Conservation (phyloP, 768 basidiomycete species). For the Agaricus sinodeliciosus region DNA sequence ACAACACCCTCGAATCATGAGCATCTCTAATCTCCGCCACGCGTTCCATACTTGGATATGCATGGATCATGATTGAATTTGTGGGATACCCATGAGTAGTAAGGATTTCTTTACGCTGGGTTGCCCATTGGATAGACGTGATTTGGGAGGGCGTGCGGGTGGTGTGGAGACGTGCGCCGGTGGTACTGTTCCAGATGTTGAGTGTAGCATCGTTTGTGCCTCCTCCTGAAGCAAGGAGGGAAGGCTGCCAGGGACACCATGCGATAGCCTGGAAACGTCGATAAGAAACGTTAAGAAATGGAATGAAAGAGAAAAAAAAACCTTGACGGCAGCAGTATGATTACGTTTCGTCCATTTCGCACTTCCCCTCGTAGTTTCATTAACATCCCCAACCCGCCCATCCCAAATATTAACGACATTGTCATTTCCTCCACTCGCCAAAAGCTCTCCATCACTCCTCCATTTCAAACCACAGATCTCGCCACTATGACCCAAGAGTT, state of each 20-base stretch:
- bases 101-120: conserved; percentile 82
- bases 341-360: conserved; percentile 91
- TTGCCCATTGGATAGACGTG: conserved; percentile 84
- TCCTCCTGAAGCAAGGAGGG: conserved; percentile 87
- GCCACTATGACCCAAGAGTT: conserved; percentile 82
- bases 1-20: conserved; percentile 87
- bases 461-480: conserved; percentile 93
- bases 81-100: conserved; percentile 95
- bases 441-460: conserved; percentile 80
- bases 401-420: conserved; percentile 99
- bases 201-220: conserved; percentile 92
- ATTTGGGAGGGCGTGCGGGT: conserved; percentile 86
- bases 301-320: conserved; percentile 15
- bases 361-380: conserved; percentile 42
- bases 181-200: conserved; percentile 88
- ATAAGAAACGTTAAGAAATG: not conserved
- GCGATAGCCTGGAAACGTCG: conserved; percentile 65
- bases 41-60: conserved; percentile 79
- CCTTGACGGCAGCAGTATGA: conserved; percentile 85
- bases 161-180: conserved; percentile 86
- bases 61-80: conserved; percentile 74
- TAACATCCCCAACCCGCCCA: conserved; percentile 59
- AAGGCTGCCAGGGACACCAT: conserved; percentile 96
- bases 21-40: conserved; percentile 85
- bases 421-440: conserved; percentile 96